These are phyloP conservation scores for Gnetum montanum DNA, from an alignment of 75 land plant genomes.

Conservation along the genomic window DNA sequence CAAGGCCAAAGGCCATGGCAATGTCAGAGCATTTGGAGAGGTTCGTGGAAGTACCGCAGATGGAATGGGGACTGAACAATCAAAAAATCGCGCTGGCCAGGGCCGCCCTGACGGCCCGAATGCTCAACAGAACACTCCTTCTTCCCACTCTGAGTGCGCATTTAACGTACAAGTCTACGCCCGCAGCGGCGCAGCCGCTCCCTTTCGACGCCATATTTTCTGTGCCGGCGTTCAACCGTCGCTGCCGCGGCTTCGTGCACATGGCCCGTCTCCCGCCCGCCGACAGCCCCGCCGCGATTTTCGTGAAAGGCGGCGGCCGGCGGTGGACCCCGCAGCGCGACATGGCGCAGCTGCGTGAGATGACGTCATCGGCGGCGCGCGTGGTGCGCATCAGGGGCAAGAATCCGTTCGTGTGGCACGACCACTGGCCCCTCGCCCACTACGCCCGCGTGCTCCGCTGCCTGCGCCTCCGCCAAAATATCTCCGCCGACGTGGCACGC, in stretches of 20 bases:
- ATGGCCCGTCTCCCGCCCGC: constrained; percentile 29
- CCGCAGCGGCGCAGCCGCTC: constrained; percentile 46
- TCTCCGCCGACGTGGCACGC: constrained; percentile 35
- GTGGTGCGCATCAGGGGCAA: constrained; percentile 57
- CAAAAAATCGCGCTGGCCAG: constrained; percentile 95
- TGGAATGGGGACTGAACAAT: constrained; percentile 95
- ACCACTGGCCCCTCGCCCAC: constrained; percentile 81
- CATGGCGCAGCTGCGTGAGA: constrained; percentile 48
- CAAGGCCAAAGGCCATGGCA: too few relatives aligned
- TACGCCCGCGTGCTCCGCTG: constrained; percentile 74
- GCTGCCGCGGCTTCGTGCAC: constrained; percentile 57
- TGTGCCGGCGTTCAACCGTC: constrained; percentile 50
- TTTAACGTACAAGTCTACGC: constrained; percentile 60
- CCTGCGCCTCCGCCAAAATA: constrained; percentile 43
- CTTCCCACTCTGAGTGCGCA: constrained; percentile 82
- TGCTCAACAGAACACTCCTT: constrained; percentile 74
- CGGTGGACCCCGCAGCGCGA: constrained; percentile 75
- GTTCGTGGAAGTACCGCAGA: constrained; percentile 83
- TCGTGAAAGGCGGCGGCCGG: constrained; percentile 74
- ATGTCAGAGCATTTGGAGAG: too few relatives aligned
- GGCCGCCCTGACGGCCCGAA: constrained; percentile 79
- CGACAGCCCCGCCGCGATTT: constrained; percentile 15
- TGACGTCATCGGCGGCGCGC: constrained; percentile 12
- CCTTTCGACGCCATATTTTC: constrained; percentile 69
- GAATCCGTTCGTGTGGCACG: constrained; percentile 93